phyloP scores from a whole-genome alignment of 345 rosid genomes.

The Chamaenerion angustifolium region DNA sequence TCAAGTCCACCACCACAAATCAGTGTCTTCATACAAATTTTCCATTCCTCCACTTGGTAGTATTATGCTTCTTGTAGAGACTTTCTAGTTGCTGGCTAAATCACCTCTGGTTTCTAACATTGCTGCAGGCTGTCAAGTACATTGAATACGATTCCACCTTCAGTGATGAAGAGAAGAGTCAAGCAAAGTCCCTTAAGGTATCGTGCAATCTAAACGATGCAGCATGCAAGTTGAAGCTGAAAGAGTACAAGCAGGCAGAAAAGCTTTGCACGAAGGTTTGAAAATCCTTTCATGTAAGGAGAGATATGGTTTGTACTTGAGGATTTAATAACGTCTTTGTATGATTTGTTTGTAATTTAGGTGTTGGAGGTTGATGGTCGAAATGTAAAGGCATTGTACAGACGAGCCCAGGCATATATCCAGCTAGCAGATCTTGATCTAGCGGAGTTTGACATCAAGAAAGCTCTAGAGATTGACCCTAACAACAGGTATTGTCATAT shows the following conservation, averaged over 20 bases:
- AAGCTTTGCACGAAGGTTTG: constrained; percentile 15
- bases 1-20: no score
- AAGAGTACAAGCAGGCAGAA: constrained; percentile 60
- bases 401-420: constrained; percentile 39
- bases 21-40: no score
- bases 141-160: constrained; percentile 73
- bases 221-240: constrained; percentile 75
- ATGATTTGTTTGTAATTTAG: no score
- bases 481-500: constrained; percentile 19
- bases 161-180: constrained; percentile 70
- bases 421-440: constrained; percentile 26
- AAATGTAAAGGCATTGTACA: constrained; percentile 34
- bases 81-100: no score
- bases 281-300: background rate
- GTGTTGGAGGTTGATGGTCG: constrained; percentile 25
- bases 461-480: constrained; percentile 38
- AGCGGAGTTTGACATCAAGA: constrained; percentile 38
- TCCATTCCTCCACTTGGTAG: no score
- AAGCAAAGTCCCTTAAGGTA: constrained; percentile 59
- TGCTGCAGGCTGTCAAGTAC: constrained; percentile 55
- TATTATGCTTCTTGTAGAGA: no score
- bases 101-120: background rate
- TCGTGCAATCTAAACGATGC: constrained; percentile 83
- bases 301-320: constrained; percentile 22
- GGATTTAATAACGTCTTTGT: background rate